These are phyloP conservation scores for Rhynchosporium secalis DNA, from an alignment of 2,329 filamentous ascomycete species.

Conservation along the genomic window DNA sequence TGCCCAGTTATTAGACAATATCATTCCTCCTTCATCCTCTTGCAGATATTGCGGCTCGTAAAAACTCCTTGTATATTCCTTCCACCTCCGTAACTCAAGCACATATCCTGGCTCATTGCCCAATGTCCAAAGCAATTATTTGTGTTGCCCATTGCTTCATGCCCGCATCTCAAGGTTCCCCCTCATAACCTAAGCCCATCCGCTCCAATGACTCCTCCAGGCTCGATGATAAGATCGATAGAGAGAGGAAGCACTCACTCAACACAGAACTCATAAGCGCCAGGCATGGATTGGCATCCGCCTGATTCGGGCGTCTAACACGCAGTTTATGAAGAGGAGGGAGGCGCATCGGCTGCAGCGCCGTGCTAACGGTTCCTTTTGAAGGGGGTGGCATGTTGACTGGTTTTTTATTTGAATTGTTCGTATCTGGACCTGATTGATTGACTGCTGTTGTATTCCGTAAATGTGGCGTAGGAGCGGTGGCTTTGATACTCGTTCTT, in stretches of 20 bases:
- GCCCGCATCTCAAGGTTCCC: not conserved
- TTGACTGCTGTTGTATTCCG: too few relatives aligned
- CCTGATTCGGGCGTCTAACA: constrained; percentile 62
- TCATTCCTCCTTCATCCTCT: not conserved
- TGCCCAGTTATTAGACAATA: too few relatives aligned
- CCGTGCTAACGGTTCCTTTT: constrained; percentile 25
- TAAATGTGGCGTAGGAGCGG: too few relatives aligned
- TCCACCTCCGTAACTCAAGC: too few relatives aligned
- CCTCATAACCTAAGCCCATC: not conserved
- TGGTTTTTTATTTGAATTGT: not conserved
- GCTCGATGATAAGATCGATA: not conserved
- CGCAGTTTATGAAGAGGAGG: constrained; percentile 63
- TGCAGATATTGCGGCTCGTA: not conserved
- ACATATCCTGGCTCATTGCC: too few relatives aligned
- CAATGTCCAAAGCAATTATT: too few relatives aligned
- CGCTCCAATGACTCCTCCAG: too few relatives aligned
- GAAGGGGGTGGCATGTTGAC: constrained; percentile 36
- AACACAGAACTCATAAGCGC: constrained; percentile 66
- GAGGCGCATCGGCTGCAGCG: constrained; percentile 43
- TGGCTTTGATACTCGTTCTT: too few relatives aligned
- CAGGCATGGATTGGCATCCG: constrained; percentile 63
- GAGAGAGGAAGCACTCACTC: constrained; percentile 48
- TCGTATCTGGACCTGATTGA: not conserved
- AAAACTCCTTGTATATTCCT: too few relatives aligned
- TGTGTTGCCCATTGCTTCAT: too few relatives aligned